phyloP scores from a whole-genome alignment of 768 basidiomycete genomes.

The Ramaria rubella region DNA sequence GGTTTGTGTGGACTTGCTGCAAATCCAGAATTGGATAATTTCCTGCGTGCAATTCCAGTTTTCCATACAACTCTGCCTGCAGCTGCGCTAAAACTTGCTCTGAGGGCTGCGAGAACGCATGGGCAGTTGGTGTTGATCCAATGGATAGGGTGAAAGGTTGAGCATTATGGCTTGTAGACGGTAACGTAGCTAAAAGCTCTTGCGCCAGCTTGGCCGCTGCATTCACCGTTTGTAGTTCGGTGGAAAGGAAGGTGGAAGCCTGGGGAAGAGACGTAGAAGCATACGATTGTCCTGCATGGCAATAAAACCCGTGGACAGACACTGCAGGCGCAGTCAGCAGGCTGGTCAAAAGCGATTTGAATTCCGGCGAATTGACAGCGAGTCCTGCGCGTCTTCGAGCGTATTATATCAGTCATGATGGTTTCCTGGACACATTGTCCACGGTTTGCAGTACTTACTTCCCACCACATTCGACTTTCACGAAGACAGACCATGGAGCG shows the following conservation, averaged over 20 bases:
- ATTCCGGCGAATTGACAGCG: conserved; percentile 42
- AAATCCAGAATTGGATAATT: conserved; percentile 82
- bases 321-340: conserved; percentile 50
- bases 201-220: conserved; percentile 52
- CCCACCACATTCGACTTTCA: conserved; percentile 74
- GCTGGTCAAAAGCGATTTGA: conserved; percentile 47
- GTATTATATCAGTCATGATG: conserved; percentile 14
- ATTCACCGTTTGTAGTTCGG: conserved; percentile 68
- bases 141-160: conserved; percentile 65
- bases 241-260: conserved; percentile 58
- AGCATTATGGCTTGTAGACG: conserved; percentile 28
- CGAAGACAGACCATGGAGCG: conserved; percentile 65
- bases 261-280: conserved; percentile 61
- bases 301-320: conserved; percentile 77
- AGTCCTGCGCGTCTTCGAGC: conserved; percentile 70
- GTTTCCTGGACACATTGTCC: not conserved
- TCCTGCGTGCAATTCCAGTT: conserved; percentile 72
- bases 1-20: conserved; percentile 71
- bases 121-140: conserved; percentile 84
- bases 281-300: conserved; percentile 73
- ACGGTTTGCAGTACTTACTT: conserved; percentile 42
- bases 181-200: conserved; percentile 36
- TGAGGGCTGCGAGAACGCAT: conserved; percentile 54
- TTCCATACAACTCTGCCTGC: conserved; percentile 45
- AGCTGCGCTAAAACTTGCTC: conserved; percentile 34